Percentiles rank a stretch among this genome's conserved stretches.
phyloP scores from a whole-genome alignment of 139 green algal genomes.

The Coelastrella sp. region DNA sequence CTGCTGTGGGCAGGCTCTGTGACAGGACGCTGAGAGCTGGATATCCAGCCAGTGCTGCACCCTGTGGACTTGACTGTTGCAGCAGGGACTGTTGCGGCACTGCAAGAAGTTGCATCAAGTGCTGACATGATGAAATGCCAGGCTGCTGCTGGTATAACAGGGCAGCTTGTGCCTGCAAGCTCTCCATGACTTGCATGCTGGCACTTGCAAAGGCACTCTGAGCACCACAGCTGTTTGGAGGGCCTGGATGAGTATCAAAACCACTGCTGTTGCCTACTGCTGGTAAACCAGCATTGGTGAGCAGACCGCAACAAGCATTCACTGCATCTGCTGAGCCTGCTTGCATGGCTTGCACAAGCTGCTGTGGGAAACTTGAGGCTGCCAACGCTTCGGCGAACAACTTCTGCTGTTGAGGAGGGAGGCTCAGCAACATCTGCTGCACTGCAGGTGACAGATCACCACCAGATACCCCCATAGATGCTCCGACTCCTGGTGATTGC shows the following conservation, averaged over 20 bases:
- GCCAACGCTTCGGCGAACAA: background rate
- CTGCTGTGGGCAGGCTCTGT: background rate
- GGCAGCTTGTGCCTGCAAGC: background rate
- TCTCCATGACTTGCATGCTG: too few species aligned
- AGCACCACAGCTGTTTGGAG: too few species aligned
- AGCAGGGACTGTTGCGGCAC: background rate
- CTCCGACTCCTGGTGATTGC: too few species aligned
- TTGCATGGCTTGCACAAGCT: background rate
- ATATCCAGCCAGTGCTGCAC: background rate
- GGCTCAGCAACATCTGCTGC: background rate
- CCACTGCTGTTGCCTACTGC: too few species aligned
- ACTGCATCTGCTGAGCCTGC: background rate
- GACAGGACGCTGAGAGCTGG: background rate
- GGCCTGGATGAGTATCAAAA: too few species aligned
- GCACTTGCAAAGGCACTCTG: too few species aligned
- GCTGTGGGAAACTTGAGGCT: background rate
- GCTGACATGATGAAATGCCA: too few species aligned
- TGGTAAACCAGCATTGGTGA: too few species aligned
- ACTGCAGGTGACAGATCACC: background rate
- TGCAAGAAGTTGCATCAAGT: background rate
- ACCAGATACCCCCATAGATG: too few species aligned
- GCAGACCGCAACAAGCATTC: too few species aligned
- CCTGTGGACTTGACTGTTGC: background rate
- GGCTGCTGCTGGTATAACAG: too few species aligned
- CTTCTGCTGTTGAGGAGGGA: background rate